These are phyloP conservation scores for Russula emetica DNA, from an alignment of 768 basidiomycete species.

Conservation along the genomic window DNA sequence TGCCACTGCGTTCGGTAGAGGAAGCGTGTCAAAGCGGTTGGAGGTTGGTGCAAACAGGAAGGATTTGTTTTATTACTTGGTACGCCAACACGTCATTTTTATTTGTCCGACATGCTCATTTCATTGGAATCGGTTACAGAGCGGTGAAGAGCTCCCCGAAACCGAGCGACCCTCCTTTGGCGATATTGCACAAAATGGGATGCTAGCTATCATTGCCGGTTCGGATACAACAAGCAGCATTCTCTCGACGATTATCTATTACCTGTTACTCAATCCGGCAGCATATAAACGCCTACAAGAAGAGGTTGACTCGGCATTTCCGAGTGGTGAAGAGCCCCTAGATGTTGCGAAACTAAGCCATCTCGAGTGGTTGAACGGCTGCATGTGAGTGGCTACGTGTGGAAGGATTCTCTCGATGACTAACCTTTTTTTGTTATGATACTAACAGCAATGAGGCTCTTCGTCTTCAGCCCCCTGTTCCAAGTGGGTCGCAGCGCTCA, in stretches of 20 bases:
- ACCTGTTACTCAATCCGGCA: slow-evolving; percentile 36
- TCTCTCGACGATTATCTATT: slow-evolving; percentile 36
- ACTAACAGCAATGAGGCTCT: not conserved
- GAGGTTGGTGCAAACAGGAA: slow-evolving; percentile 24
- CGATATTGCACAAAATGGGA: slow-evolving; percentile 36
- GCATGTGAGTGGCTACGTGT: slow-evolving; percentile 16
- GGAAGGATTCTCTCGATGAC: not conserved
- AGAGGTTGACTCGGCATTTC: slow-evolving; percentile 20
- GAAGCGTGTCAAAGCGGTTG: slow-evolving; percentile 8
- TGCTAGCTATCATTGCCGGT: slow-evolving; percentile 41
- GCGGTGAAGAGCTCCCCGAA: slow-evolving; percentile 18
- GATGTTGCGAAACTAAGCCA: slow-evolving; percentile 15
- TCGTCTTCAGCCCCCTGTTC: not conserved
- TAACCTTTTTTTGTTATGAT: not conserved
- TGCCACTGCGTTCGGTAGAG: not conserved
- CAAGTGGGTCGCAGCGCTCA: not conserved
- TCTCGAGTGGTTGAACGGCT: slow-evolving; percentile 23
- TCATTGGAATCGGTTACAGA: not conserved
- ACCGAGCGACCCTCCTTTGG: slow-evolving; percentile 8
- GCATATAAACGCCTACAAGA: slow-evolving; percentile 19
- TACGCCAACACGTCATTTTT: slow-evolving; percentile 21
- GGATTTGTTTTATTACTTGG: slow-evolving; percentile 42
- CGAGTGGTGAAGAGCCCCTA: slow-evolving; percentile 20
- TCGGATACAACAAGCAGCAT: slow-evolving; percentile 42
- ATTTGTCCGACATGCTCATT: not conserved